phyloP scores from a whole-genome alignment of 1,284 basidiomycete species.

The Ganoderma multipileum region DNA sequence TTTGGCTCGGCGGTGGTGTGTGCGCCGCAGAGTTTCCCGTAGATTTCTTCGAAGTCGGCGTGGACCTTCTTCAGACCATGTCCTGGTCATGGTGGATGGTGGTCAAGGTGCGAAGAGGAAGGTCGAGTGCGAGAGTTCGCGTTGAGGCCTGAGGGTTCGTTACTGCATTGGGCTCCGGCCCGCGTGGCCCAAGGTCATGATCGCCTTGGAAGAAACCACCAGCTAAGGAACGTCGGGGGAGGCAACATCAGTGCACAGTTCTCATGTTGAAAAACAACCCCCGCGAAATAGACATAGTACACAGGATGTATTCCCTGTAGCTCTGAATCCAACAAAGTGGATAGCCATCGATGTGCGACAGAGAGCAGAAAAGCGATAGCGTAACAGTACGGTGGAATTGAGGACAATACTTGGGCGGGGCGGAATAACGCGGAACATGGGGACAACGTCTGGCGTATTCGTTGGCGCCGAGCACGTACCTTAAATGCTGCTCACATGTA shows the following conservation, averaged over 20 bases:
- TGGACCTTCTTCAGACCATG: constrained; percentile 64
- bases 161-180: no score
- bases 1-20: constrained; percentile 21
- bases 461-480: not conserved
- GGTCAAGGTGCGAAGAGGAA: not conserved
- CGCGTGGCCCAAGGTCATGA: no score
- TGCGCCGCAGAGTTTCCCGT: constrained; percentile 48
- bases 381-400: not conserved
- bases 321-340: no score
- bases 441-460: not conserved
- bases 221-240: no score
- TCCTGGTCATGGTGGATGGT: not conserved
- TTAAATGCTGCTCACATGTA: not conserved
- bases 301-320: no score
- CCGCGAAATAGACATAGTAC: no score
- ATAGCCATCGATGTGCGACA: no score
- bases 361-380: not conserved
- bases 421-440: not conserved
- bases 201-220: no score
- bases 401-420: not conserved
- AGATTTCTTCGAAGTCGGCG: constrained; percentile 57
- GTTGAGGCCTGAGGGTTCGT: no score
- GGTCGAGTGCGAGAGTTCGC: no score
- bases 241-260: no score
- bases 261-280: no score